A percentile compares a stretch with the other conserved stretches of the same genome.
Conservation (phyloP, 441 rosid species). For the Brassica hybrid region DNA sequence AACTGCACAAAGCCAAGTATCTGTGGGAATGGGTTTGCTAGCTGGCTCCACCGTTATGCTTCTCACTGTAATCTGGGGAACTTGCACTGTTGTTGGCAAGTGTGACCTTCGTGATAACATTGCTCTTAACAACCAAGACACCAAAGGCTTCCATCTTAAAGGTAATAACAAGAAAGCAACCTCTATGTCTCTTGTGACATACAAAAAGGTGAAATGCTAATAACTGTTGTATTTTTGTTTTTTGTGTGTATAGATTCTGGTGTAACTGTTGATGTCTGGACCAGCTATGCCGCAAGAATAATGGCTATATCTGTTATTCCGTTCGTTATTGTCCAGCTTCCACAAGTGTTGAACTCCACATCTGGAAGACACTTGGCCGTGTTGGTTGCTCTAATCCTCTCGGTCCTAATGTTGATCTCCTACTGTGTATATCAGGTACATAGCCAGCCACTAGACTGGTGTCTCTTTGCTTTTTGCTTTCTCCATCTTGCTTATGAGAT, state of each 20-base stretch:
- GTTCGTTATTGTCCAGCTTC: conserved; percentile 82
- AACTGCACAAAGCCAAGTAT: conserved; percentile 90
- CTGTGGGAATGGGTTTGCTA: conserved; percentile 97
- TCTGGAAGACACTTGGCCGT: conserved; percentile 81
- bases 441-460: background rate
- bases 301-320: conserved; percentile 90
- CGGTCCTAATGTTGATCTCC: conserved; percentile 66
- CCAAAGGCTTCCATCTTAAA: conserved; percentile 60
- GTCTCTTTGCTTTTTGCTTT: background rate
- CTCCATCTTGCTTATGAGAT: conserved; percentile 17
- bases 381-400: conserved; percentile 68
- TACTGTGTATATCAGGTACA: conserved; percentile 92
- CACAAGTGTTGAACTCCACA: conserved; percentile 68
- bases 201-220: background rate
- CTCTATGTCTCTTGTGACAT: background rate
- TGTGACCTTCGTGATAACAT: conserved; percentile 63
- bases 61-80: conserved; percentile 86
- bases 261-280: conserved; percentile 90
- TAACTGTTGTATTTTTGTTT: background rate
- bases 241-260: conserved; percentile 75
- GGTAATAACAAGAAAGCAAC: conserved; percentile 48
- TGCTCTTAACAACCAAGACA: conserved; percentile 59
- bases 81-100: conserved; percentile 84
- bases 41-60: conserved; percentile 99
- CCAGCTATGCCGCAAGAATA: conserved; percentile 85